Evolutionary conservation across 2,329 filamentous ascomycete genomes (phyloP).

Genomic region (Arthrobotrys conoides): DNA sequence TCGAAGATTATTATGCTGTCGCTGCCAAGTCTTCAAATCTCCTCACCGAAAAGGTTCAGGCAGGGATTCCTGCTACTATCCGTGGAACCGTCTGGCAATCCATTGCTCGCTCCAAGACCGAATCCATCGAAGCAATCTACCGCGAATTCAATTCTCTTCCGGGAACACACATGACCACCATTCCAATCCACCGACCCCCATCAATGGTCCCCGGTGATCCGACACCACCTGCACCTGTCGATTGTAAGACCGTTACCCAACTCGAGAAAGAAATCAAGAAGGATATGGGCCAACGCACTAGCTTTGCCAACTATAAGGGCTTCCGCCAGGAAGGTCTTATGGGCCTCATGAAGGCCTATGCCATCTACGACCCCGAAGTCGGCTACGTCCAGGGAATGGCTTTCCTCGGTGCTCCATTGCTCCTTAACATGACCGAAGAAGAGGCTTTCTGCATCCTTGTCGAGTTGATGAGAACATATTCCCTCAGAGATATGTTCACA

Average conservation of each 20-base stretch:
- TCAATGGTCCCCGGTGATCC: constrained; percentile 49
- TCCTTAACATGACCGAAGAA: constrained; percentile 98
- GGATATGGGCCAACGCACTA: constrained; percentile 91
- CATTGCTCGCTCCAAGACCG: constrained; percentile 92
- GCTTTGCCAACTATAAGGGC: constrained; percentile 95
- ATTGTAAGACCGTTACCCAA: constrained; percentile 64
- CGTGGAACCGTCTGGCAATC: constrained; percentile 99
- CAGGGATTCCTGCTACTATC: constrained; percentile 93
- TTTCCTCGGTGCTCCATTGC: constrained; percentile 93
- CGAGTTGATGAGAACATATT: constrained; percentile 95
- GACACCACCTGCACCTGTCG: constrained; percentile 39
- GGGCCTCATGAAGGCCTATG: constrained; percentile 97
- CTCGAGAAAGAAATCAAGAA: constrained; percentile 92
- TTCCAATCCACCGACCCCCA: constrained; percentile 53
- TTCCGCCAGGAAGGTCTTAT: constrained; percentile 92
- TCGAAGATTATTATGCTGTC: constrained; percentile 91
- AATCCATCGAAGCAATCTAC: constrained; percentile 89
- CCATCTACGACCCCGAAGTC: constrained; percentile 91
- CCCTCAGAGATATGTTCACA: constrained; percentile 90
- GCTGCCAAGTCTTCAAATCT: constrained; percentile 89
- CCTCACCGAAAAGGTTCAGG: constrained; percentile 89
- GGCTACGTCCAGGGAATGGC: constrained; percentile 99
- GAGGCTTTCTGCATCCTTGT: constrained; percentile 96
- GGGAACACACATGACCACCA: constrained; percentile 62
- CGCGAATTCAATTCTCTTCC: constrained; percentile 78